These are phyloP conservation scores for Saccharomyces pastorianus DNA, from an alignment of 1,139 yeast species.

Conservation along the genomic window DNA sequence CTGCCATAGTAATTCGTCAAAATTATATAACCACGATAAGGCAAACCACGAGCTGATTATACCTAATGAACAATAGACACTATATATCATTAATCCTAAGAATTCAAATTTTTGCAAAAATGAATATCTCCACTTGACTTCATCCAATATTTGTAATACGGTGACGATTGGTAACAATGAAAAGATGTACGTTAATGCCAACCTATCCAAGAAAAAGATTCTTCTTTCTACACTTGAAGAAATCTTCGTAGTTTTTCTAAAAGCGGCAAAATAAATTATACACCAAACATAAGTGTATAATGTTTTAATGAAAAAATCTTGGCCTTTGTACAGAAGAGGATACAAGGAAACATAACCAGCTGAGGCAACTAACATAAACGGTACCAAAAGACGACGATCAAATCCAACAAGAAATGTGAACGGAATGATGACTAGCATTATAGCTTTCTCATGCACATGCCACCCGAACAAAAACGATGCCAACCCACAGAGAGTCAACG, in stretches of 20 bases:
- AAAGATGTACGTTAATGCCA: conserved; percentile 57
- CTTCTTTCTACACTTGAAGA: conserved; percentile 38
- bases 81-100: conserved; percentile 68
- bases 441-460: conserved; percentile 98
- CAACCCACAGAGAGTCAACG: conserved; percentile 81
- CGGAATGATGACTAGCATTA: conserved; percentile 82
- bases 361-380: conserved; percentile 58
- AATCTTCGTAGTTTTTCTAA: conserved; percentile 55
- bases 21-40: conserved; percentile 78
- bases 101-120: conserved; percentile 53
- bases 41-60: conserved; percentile 84
- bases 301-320: conserved; percentile 69
- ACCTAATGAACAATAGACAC: conserved; percentile 83
- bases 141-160: conserved; percentile 46
- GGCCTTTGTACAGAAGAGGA: conserved; percentile 77
- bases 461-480: conserved; percentile 92
- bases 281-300: conserved; percentile 84
- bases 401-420: conserved; percentile 66
- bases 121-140: conserved; percentile 43
- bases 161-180: conserved; percentile 62
- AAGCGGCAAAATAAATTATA: conserved; percentile 63
- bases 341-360: conserved; percentile 84
- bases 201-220: conserved; percentile 61
- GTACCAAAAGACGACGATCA: conserved; percentile 63
- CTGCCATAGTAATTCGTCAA: conserved; percentile 59